Base-by-base conservation (phyloP, 2,329 filamentous ascomycete genomes). In the Tympanopsis confertula region DNA sequence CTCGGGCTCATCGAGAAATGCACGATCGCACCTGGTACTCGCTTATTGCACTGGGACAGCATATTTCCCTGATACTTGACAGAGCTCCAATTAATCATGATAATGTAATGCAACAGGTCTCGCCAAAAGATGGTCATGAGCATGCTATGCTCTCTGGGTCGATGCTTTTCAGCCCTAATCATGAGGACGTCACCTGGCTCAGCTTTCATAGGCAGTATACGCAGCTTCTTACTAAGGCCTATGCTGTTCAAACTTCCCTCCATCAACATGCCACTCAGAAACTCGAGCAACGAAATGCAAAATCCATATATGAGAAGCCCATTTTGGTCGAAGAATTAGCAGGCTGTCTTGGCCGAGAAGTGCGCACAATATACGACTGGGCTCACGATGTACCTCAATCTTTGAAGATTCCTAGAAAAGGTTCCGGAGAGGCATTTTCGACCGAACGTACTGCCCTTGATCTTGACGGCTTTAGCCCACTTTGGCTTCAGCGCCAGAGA, bases 11-110 rank as follows among this genome's bases (percentile, higher is more conserved):
- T 36, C 45, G 57, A 14, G 67, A 71, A 43, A 48, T 69, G 41
- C 62, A 64, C 4, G 67, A 62, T 43, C 56, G 68, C 1, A 41
- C 74, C 12, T 75, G 70, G 69, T 74, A 68, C 68, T 51, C 50
- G 1, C 45, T 75, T 1, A 72, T 62, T 45, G 51, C 55, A 1
- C 48, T 71, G 13, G 71, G 74, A 37, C 59, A 52, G 41, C 68
- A 68, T 44, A 58, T 51, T 2, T 57, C 55, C 41, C 61, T 64
- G 52, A 65, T 68, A 40, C 54, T 69, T 2, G 66, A 67, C 3
- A 60, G 66, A 0, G 65, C 66, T 1, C 61, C 61, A 20, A 46
- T 54, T 5, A 42, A 61, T 2, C 46, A 58, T 20, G 41, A 54
- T 14, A 49, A 51, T 13, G 38, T 55, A 14, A 52, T 55, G 5